Evolutionary conservation across 495 filamentous ascomycete species (phyloP).

Genomic region (Xeromyces bisporus): DNA sequence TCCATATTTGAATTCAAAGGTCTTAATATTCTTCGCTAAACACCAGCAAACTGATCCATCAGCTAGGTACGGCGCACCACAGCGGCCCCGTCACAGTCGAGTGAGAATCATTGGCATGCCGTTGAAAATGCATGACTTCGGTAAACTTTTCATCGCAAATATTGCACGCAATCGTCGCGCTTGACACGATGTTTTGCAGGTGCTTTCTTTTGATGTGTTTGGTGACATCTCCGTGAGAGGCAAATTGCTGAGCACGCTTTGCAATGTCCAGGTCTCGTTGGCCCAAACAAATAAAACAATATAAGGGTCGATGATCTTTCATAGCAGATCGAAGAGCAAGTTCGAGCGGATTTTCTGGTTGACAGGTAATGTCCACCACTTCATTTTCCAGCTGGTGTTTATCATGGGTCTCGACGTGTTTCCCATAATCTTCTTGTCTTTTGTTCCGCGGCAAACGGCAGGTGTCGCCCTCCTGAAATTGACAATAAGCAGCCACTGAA

Average conservation of each 20-base stretch:
- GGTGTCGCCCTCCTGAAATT: constrained; percentile 15
- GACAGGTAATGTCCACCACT: constrained; percentile 4
- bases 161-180: constrained; percentile 7
- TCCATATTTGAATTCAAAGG: no score
- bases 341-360: constrained; percentile 6
- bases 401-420: no score
- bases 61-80: no score
- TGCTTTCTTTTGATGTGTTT: constrained; percentile 29
- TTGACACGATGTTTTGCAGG: constrained; percentile 10
- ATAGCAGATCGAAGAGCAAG: constrained; percentile 12
- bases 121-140: constrained; percentile 8
- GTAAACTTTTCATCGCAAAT: constrained; percentile 7
- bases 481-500: constrained; percentile 16
- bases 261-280: constrained; percentile 12
- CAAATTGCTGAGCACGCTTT: constrained; percentile 14
- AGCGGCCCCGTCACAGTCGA: constrained; percentile 11
- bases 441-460: constrained; percentile 9
- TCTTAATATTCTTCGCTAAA: no score
- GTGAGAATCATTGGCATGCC: constrained; percentile 8
- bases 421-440: no score
- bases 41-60: no score
- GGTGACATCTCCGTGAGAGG: constrained; percentile 16
- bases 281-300: constrained; percentile 25
- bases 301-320: constrained; percentile 15
- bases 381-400: no score